Evolutionary conservation across 148 eudicot species (phyloP).

Genomic region (Silene uniflora): DNA sequence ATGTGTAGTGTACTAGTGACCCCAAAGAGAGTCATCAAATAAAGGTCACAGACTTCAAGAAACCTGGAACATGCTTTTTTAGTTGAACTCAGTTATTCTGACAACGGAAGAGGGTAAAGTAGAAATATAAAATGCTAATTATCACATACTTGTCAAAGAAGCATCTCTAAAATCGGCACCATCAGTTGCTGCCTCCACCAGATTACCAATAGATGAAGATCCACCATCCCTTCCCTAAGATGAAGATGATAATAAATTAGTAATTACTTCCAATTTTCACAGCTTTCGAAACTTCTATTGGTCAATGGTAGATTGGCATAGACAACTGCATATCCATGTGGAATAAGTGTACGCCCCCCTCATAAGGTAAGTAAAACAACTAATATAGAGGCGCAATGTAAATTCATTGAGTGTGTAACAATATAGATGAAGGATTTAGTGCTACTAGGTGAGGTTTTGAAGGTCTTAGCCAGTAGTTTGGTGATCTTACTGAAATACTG

Average conservation of each 20-base stretch:
- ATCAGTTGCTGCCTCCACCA: conserved; percentile 21
- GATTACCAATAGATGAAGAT: conserved; percentile 19
- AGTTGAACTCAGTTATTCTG: neutral
- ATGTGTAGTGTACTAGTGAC: neutral
- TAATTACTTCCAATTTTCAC: neutral
- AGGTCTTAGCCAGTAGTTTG: neutral
- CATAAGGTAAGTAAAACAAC: neutral
- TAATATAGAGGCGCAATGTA: neutral
- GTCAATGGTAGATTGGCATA: neutral
- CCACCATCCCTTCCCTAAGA: conserved; percentile 30
- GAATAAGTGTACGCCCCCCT: neutral
- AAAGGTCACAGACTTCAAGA: neutral
- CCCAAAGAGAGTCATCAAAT: neutral
- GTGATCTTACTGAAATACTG: neutral
- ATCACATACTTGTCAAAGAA: conserved; percentile 41
- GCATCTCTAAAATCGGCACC: conserved; percentile 27
- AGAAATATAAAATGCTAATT: conserved; percentile 4
- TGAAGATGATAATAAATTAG: neutral
- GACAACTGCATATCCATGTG: neutral
- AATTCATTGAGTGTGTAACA: neutral
- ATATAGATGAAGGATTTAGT: neutral
- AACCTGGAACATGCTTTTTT: neutral
- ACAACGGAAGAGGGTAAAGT: neutral
- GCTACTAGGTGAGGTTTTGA: neutral
- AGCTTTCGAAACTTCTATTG: neutral